Evolutionary conservation across 2,329 filamentous ascomycete genomes (phyloP).

Genomic region (Orbilia quercus): DNA sequence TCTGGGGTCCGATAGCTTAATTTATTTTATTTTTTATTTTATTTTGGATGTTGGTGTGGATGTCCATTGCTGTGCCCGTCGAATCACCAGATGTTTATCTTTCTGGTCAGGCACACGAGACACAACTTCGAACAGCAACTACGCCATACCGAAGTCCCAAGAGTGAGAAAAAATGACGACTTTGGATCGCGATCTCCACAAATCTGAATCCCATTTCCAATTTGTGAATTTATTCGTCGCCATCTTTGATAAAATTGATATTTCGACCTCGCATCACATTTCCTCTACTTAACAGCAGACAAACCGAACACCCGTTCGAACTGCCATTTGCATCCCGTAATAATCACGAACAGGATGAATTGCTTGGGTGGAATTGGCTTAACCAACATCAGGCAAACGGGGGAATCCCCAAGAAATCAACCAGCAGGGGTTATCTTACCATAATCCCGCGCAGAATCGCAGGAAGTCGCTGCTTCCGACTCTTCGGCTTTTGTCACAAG

Average conservation of each 20-base stretch:
- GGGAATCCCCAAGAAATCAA: constrained; percentile 21
- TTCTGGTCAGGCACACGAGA: constrained; percentile 34
- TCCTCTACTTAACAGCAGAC: not conserved
- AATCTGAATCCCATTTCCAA: too few relatives aligned
- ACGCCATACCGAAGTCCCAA: constrained; percentile 23
- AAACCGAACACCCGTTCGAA: constrained; percentile 4
- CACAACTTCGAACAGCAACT: constrained; percentile 18
- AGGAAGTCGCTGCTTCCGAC: constrained; percentile 39
- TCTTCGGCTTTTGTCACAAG: constrained; percentile 40
- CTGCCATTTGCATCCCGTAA: constrained; percentile 28
- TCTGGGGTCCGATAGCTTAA: constrained; percentile 1
- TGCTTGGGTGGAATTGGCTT: constrained; percentile 21
- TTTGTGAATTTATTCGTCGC: too few relatives aligned
- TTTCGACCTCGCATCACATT: too few relatives aligned
- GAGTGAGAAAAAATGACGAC: constrained; percentile 27
- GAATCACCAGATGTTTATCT: constrained; percentile 1
- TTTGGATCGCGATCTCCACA: constrained; percentile 1
- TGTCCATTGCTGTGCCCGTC: not conserved
- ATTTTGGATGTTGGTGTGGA: not conserved
- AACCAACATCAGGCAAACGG: constrained; percentile 40
- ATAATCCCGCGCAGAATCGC: constrained; percentile 48
- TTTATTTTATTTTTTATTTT: not conserved
- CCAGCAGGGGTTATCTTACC: constrained; percentile 33
- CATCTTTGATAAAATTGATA: too few relatives aligned
- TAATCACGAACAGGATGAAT: constrained; percentile 5